Conservation (phyloP, 306 rosid genomes). For the Bauhinia variegata region DNA sequence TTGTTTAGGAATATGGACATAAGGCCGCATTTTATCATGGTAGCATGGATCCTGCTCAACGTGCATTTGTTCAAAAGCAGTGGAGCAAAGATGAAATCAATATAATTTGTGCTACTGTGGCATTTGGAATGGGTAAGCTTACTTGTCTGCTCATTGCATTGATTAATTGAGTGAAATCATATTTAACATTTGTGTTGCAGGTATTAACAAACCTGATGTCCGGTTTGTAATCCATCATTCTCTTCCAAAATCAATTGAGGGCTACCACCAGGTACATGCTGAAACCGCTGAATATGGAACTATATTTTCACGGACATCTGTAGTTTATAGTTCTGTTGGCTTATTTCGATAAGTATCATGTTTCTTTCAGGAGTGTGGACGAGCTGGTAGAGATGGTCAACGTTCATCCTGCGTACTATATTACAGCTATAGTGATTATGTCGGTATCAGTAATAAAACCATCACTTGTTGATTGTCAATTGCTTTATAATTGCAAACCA, state of each 20-base stretch:
- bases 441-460: conserved; percentile 45
- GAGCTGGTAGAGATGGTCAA: conserved; percentile 99
- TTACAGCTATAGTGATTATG: conserved; percentile 91
- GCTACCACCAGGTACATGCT: conserved; percentile 85
- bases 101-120: conserved; percentile 95
- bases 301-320: not conserved
- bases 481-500: conserved; percentile 8
- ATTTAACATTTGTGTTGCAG: conserved; percentile 58
- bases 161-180: conserved; percentile 34
- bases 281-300: conserved; percentile 13
- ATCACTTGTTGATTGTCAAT: conserved; percentile 27
- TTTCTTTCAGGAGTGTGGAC: conserved; percentile 89
- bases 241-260: conserved; percentile 96
- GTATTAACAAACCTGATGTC: conserved; percentile 98
- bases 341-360: conserved; percentile 24
- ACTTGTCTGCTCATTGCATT: conserved; percentile 38
- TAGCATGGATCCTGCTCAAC: conserved; percentile 87
- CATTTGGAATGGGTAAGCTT: conserved; percentile 98
- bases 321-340: conserved; percentile 33
- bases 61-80: conserved; percentile 86
- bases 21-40: conserved; percentile 96
- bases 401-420: conserved; percentile 86
- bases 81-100: conserved; percentile 99
- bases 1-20: conserved; percentile 88
- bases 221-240: conserved; percentile 98